phyloP scores from a whole-genome alignment of 345 rosid species.

The Angophora floribunda region DNA sequence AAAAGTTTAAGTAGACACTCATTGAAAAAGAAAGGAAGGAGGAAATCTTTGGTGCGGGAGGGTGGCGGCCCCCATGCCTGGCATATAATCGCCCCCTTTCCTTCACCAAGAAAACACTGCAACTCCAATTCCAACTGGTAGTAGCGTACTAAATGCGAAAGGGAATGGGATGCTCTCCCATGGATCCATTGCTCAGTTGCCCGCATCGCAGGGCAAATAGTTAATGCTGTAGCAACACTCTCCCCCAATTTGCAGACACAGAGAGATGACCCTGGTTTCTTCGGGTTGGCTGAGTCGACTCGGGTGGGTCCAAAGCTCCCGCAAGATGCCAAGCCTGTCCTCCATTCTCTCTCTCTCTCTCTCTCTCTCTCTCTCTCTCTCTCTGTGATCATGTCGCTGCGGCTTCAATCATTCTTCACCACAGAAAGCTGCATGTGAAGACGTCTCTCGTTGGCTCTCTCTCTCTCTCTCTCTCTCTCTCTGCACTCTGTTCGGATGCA shows the following conservation, averaged over 20 bases:
- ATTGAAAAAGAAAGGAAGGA: neutral
- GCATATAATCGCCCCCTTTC: neutral
- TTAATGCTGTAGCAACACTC: neutral
- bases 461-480: neutral
- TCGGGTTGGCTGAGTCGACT: neutral
- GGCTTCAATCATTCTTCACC: neutral
- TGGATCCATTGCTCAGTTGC: neutral
- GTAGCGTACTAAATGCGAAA: neutral
- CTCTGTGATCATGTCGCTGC: neutral
- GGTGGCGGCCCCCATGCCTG: neutral
- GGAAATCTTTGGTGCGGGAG: neutral
- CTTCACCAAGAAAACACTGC: neutral
- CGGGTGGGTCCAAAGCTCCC: neutral
- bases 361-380: neutral
- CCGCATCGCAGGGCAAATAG: neutral
- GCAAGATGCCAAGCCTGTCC: neutral
- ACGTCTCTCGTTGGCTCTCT: neutral
- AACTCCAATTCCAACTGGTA: neutral
- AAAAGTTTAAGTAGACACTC: neutral
- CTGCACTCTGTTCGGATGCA: neutral
- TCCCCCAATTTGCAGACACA: neutral
- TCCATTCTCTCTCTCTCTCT: neutral
- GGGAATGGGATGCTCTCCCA: neutral
- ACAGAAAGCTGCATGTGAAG: neutral
- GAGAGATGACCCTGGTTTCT: neutral